Evolutionary conservation across 2,329 filamentous ascomycete genomes (phyloP).

Genomic region (Phoma sp.): DNA sequence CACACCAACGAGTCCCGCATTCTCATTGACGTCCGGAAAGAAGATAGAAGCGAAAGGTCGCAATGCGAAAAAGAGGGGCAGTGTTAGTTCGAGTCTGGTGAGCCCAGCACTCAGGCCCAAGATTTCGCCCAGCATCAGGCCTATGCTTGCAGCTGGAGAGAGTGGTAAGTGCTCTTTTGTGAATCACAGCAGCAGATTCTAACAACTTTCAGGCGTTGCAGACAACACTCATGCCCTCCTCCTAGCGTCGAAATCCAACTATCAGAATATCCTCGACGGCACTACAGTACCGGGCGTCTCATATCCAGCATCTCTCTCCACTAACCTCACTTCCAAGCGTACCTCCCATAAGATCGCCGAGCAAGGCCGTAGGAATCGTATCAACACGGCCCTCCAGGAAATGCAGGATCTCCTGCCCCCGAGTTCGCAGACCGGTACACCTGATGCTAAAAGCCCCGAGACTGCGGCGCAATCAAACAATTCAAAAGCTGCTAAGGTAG

Average conservation of each 20-base stretch:
- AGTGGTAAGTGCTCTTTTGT: constrained; percentile 50
- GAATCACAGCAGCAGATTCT: constrained; percentile 3
- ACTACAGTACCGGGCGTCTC: constrained; percentile 87
- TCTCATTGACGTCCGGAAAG: constrained; percentile 34
- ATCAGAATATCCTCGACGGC: constrained; percentile 95
- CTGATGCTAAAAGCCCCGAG: constrained; percentile 46
- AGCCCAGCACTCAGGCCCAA: constrained; percentile 86
- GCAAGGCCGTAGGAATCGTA: constrained; percentile 91
- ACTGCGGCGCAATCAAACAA: constrained; percentile 44
- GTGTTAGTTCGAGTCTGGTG: constrained; percentile 67
- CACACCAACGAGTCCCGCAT: constrained; percentile 55
- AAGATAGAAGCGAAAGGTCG: constrained; percentile 40
- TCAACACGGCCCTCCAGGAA: constrained; percentile 90
- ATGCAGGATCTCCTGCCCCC: constrained; percentile 85
- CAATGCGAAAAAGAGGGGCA: constrained; percentile 57
- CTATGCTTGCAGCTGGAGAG: constrained; percentile 73
- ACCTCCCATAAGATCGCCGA: constrained; percentile 98
- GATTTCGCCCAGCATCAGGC: constrained; percentile 95
- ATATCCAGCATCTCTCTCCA: constrained; percentile 89
- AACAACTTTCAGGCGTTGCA: constrained; percentile 50
- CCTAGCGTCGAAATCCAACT: constrained; percentile 93
- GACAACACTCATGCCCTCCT: constrained; percentile 72
- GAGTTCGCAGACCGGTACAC: constrained; percentile 36
- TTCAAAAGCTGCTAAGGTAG: constrained; percentile 97
- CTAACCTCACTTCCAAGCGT: constrained; percentile 92